Percentiles rank a stretch among this genome's conserved stretches.
Evolutionary conservation across 2,329 filamentous ascomycete genomes (phyloP).

Genomic region (Pseudocercospora vitis): DNA sequence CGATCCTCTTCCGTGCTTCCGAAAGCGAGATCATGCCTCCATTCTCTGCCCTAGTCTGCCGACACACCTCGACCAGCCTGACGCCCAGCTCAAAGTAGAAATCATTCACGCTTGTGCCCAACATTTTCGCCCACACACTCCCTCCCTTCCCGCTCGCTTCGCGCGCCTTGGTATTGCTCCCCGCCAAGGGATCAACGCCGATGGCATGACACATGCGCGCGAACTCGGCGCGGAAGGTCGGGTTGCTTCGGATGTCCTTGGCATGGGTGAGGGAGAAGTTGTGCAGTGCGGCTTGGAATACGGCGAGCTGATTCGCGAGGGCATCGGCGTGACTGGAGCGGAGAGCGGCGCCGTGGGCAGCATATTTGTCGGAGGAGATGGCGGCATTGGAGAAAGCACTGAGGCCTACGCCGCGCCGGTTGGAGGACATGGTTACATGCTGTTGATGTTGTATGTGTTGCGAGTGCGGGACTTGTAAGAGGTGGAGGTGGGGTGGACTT

Average conservation of each 20-base stretch:
- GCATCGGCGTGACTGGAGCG: constrained; percentile 80
- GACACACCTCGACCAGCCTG: constrained; percentile 89
- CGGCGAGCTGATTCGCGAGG: constrained; percentile 87
- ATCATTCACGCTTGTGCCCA: constrained; percentile 90
- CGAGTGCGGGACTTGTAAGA: not conserved
- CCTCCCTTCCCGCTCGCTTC: constrained; percentile 52
- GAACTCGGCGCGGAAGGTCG: constrained; percentile 92
- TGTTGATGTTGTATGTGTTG: not conserved
- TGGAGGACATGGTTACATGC: constrained; percentile 44
- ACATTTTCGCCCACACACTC: constrained; percentile 88
- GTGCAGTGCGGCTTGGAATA: constrained; percentile 93
- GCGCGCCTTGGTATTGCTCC: constrained; percentile 41
- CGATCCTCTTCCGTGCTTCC: constrained; percentile 76
- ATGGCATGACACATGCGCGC: constrained; percentile 98
- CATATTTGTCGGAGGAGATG: constrained; percentile 84
- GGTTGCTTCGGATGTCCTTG: constrained; percentile 93
- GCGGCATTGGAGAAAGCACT: constrained; percentile 84
- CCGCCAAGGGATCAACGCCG: constrained; percentile 86
- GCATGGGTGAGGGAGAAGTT: constrained; percentile 94
- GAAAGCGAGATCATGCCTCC: constrained; percentile 83
- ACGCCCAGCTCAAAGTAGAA: constrained; percentile 98
- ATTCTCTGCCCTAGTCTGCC: constrained; percentile 82
- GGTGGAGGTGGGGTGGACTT: not conserved
- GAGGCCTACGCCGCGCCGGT: constrained; percentile 80
- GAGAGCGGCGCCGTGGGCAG: constrained; percentile 83